Evolutionary conservation across 2,329 filamentous ascomycete species (phyloP), one percentile per base, ranked within the genome.

Genomic region (Epichloe bromicola): DNA sequence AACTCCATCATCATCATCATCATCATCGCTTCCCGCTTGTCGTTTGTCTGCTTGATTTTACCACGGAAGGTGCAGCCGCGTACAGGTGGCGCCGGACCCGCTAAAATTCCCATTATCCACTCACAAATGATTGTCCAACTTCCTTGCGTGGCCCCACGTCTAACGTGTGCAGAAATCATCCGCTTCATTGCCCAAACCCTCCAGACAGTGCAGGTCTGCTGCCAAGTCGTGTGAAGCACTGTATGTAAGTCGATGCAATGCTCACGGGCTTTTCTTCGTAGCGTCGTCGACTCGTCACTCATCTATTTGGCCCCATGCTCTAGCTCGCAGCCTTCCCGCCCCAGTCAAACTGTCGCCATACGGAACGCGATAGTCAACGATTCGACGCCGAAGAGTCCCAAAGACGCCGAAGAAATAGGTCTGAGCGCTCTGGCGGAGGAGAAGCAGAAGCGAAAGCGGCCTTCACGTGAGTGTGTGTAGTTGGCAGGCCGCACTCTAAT

Each of bases 381-480:
- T 47, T 45, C 52, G 60, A 63, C 60, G 53, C 63, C 64, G 58
- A 63, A 61, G 54, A 46, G 53, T 48, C 57, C 59, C 59, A 54
- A 55, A 39, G 45, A 39, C 51, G 38, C 12, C 3, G n/a, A 41
- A 51, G 23, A 26, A 43, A 48, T 48, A 52, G 37, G 40, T 49
- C 19, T 14, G 33, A 42, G 49, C 45, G 39, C 50, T 47, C 41
- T 36, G 26, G 15, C 48, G 5, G 42, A 19, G 41, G 23, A 36
- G 17, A 48, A 41, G 20, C 55, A 43, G 20, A 56, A 57, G 57
- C 57, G 54, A 58, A 46, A 48, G 56, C 49, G 54, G 40, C 33
- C 57, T 57, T 55, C 57, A 61, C 64, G 61, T 61, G 63, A 65
- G 65, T 67, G 56, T 52, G 64, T 56, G 42, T 11, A 37, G 15